Percentiles rank a stretch among this genome's conserved stretches.
These are phyloP conservation scores for Colletotrichum siamense DNA, from an alignment of 2,329 filamentous ascomycete species.

Conservation along the genomic window DNA sequence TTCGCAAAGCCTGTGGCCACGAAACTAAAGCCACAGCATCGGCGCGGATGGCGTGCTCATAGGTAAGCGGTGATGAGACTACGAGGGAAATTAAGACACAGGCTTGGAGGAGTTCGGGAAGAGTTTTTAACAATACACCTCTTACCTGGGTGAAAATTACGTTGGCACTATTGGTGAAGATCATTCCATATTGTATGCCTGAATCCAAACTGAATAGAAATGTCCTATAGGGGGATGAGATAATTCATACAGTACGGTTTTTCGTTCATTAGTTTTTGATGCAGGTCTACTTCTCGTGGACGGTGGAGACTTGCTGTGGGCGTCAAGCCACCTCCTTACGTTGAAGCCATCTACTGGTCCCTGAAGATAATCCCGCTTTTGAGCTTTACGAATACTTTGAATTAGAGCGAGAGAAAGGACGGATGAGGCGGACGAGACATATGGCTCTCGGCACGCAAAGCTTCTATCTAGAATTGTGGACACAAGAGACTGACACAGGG, in stretches of 20 bases:
- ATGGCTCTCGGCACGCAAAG: background rate
- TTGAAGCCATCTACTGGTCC: background rate
- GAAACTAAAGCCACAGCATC: background rate
- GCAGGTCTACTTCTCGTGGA: background rate
- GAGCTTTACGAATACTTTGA: background rate
- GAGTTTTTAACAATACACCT: background rate
- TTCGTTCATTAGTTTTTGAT: background rate
- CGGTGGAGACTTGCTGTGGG: background rate
- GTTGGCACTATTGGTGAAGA: background rate
- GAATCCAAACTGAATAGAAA: background rate
- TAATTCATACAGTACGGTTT: background rate
- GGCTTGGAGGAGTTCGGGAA: background rate
- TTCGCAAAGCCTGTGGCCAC: background rate
- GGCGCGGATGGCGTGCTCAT: background rate
- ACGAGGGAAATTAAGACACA: background rate
- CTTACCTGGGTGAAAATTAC: background rate
- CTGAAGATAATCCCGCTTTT: background rate
- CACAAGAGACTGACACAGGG: background rate
- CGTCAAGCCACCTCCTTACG: background rate
- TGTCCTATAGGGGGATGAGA: background rate
- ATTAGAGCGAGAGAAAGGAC: background rate
- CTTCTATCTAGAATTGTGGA: accelerated
- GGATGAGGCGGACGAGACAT: background rate
- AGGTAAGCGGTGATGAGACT: background rate
- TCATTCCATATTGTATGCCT: background rate